Evolutionary conservation across 305 asterid genomes (phyloP).

Genomic region (Vinca major): DNA sequence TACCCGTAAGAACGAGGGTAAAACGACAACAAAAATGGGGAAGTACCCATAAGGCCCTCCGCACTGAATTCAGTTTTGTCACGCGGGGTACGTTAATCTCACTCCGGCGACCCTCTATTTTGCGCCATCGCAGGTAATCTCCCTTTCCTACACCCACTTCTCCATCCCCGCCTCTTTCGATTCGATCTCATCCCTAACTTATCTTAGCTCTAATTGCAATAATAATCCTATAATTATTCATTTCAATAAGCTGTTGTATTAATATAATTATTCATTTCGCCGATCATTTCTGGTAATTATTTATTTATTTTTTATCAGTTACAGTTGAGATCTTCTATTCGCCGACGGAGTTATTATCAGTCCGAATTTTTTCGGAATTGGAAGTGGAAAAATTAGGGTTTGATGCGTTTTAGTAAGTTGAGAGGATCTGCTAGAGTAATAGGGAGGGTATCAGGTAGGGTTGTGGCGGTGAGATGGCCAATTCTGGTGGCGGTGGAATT

Average conservation of each 20-base stretch:
- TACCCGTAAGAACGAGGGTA: too few relatives aligned
- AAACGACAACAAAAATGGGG: too few relatives aligned
- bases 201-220: conserved; percentile 12
- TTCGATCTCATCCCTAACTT: conserved; percentile 13
- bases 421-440: conserved; percentile 42
- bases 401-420: conserved; percentile 54
- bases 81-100: too few relatives aligned
- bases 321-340: conserved; percentile 15
- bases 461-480: conserved; percentile 69
- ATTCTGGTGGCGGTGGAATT: conserved; percentile 53
- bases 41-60: too few relatives aligned
- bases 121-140: too few relatives aligned
- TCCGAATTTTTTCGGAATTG: conserved; percentile 8
- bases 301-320: not conserved
- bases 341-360: conserved; percentile 4
- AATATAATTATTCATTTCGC: not conserved
- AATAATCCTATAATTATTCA: not conserved
- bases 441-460: conserved; percentile 29
- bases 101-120: too few relatives aligned
- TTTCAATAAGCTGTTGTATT: conserved; percentile 11
- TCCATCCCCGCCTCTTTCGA: too few relatives aligned
- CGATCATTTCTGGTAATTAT: not conserved
- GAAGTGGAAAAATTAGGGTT: conserved; percentile 19
- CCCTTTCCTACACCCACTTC: too few relatives aligned
- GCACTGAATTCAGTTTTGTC: too few relatives aligned